Evolutionary conservation across 2,329 filamentous ascomycete species (phyloP), one percentile per base, ranked within the genome.

Genomic region (Diaporthe amygdali): DNA sequence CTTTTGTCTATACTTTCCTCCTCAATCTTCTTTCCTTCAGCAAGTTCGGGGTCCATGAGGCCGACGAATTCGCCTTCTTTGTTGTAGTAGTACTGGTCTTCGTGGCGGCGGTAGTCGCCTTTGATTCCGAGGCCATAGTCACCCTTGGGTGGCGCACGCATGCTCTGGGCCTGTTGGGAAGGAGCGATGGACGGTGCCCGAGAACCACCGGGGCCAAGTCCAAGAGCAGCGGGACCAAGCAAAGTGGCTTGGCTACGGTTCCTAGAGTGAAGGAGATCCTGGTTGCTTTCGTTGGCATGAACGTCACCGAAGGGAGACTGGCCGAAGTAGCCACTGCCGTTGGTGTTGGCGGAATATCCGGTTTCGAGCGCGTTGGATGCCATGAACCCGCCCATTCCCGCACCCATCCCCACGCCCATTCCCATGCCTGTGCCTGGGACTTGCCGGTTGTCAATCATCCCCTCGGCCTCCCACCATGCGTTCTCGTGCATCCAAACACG

Each of bases 381-480:
- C 72, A 81, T 78, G 70, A 81, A 78, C 61, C 79, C 78, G 61
- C 78, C 74, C 77, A 80, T 77, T 69, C 75, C 68, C 3, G 67
- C 70, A 5, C 74, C 74, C 30, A 69, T 73, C 7, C 73, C 68
- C 3, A 68, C 70, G 6, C 74, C 74, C 30, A 69, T 73, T 9
- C 73, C 74, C 71, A 72, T 34, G n/a, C 67, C 88, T 85, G 1
- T 92, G 90, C 81, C 96, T 96, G 76, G 97, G 86, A 59, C 51
- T 56, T 73, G 71, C 47, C 69, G 56, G 63, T 64, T 66, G 78
- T 99, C 96, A 34, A 98, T 91, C 93, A 98, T 97, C 73, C 90
- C 94, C 83, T 99, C 96, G 6, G 95, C 96, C 82, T 98, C 96
- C 96, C 96, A 98, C 96, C 96, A 99, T 2, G 95, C 93, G 70